Conservation (phyloP, 1,139 yeast genomes). For the Meyerozyma smithsonii region DNA sequence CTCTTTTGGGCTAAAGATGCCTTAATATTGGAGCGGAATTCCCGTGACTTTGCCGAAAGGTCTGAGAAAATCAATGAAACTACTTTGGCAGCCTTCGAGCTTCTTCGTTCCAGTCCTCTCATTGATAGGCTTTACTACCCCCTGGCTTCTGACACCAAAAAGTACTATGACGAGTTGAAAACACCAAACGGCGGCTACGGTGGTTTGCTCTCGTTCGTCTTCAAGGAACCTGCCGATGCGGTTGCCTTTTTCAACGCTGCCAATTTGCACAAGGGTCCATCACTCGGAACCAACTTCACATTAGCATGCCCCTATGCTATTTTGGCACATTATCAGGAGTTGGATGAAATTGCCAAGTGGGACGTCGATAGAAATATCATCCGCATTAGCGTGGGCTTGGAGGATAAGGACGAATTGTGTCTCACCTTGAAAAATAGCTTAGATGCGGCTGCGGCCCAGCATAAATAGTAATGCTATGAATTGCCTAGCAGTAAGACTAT, state of each 20-base stretch:
- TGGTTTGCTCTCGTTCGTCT: conserved; percentile 76
- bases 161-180: conserved; percentile 67
- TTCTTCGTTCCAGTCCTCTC: conserved; percentile 40
- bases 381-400: conserved; percentile 82
- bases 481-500: not conserved
- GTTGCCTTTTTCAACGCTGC: conserved; percentile 70
- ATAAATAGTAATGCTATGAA: conserved; percentile 3
- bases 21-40: conserved; percentile 83
- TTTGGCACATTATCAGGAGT: conserved; percentile 80
- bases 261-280: conserved; percentile 84
- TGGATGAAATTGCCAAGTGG: conserved; percentile 77
- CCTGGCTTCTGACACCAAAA: conserved; percentile 45
- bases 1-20: conserved; percentile 92
- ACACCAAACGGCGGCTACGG: conserved; percentile 86
- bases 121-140: conserved; percentile 74
- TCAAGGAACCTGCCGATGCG: conserved; percentile 64
- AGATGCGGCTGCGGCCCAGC: conserved; percentile 43
- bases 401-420: conserved; percentile 51
- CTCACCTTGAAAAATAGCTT: conserved; percentile 55
- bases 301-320: conserved; percentile 89
- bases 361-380: conserved; percentile 81
- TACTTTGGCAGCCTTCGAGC: conserved; percentile 52
- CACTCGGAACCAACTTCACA: conserved; percentile 90
- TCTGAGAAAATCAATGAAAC: conserved; percentile 65
- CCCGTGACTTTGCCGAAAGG: conserved; percentile 78